Evolutionary conservation across 139 green algal genomes (phyloP), one percentile per base, ranked within the genome.

Genomic region (Coelastrella sp.): DNA sequence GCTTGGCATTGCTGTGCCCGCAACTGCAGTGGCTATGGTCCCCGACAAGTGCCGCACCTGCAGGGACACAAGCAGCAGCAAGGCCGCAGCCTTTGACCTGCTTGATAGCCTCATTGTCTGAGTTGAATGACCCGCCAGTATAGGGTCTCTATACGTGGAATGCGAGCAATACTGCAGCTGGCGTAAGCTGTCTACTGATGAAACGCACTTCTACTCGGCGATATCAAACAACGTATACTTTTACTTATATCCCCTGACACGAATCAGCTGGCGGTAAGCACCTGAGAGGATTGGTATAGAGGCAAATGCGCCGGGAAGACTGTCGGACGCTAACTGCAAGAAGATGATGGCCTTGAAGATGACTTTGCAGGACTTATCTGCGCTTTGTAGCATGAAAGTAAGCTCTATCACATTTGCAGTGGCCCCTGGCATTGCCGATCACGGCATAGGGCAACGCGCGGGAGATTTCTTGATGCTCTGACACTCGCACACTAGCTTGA

Each of bases 21-120:
- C 83, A 88, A 88, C 83, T 88, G 65, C 83, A 56, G 35, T 56
- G 25, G 8, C n/a, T 11, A 20, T 24, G 60, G 60, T 68, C 82
- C 61, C 25, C 49, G 63, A 7, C 65, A 75, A 56, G 11, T 20
- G 60, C 12, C 82, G 61, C 83, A 88, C 83, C 83, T 88, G 83
- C 57, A 74, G 60, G 66, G 66, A 88, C 17, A 88, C 66, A 65
- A 88, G 83, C 66, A 88, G 66, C 66, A 88, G 24, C 35, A 88
- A 79, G 83, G 66, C 83, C 20, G 14, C 56, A 20, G 83, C 83
- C 83, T 88, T 88, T 6, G 83, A 88, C 19, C 66, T 88, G 66
- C 66, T 79, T 65, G 65, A 80, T 70, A 88, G 57, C 83, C 83
- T 88, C 83, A 88, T 88, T 15, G 8, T 68, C 80, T n/a, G 78